Evolutionary conservation across 2,329 filamentous ascomycete genomes (phyloP).

Genomic region (Orbilia ellipsospora): DNA sequence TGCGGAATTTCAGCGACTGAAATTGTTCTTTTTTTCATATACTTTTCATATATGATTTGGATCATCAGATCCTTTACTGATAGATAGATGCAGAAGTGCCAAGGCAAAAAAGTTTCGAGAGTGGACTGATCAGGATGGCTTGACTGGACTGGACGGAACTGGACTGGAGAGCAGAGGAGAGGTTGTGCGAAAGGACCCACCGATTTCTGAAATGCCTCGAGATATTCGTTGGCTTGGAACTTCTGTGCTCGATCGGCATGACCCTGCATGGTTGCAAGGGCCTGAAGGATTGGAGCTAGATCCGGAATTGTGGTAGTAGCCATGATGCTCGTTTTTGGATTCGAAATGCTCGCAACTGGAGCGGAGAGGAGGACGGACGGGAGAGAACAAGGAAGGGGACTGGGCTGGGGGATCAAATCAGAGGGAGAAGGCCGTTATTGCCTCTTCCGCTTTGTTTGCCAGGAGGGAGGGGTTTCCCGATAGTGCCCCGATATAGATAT

Average conservation of each 20-base stretch:
- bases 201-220: slow-evolving; percentile 98
- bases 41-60: background rate
- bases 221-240: slow-evolving; percentile 87
- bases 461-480: background rate
- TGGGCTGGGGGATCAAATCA: slow-evolving; percentile 20
- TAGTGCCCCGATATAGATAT: no score
- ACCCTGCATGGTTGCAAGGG: slow-evolving; percentile 89
- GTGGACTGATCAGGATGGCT: slow-evolving; percentile 53
- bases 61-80: slow-evolving; percentile 44
- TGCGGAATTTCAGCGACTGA: slow-evolving; percentile 45
- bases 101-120: slow-evolving; percentile 46
- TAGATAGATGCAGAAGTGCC: slow-evolving; percentile 43
- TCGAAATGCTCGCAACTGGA: slow-evolving; percentile 6
- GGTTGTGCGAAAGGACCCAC: slow-evolving; percentile 68
- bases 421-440: slow-evolving; percentile 8
- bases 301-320: slow-evolving; percentile 72
- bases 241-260: slow-evolving; percentile 84
- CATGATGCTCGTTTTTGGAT: slow-evolving; percentile 66
- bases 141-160: slow-evolving; percentile 49
- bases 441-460: slow-evolving; percentile 7
- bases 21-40: slow-evolving; percentile 15
- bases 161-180: slow-evolving; percentile 55
- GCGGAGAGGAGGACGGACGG: background rate
- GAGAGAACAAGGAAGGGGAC: slow-evolving; percentile 13
- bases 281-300: slow-evolving; percentile 86